A percentile compares a stretch with the other conserved stretches of the same genome.
Evolutionary conservation across 169 alveolate species (phyloP).

Genomic region (Besnoitia besnoiti): DNA sequence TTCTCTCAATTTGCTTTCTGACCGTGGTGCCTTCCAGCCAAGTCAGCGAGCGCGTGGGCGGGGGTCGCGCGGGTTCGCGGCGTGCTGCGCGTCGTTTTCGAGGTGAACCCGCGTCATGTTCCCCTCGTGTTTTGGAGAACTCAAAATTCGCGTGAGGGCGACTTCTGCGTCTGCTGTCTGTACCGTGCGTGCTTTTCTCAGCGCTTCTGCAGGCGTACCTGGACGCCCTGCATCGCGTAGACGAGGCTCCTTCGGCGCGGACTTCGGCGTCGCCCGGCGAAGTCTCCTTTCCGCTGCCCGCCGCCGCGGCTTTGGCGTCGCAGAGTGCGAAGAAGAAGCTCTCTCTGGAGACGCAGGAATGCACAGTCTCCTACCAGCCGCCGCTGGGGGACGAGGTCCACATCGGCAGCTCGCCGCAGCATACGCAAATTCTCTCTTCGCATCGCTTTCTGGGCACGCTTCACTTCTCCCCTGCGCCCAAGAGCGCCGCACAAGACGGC

Average conservation of each 20-base stretch:
- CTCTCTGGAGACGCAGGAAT: background rate
- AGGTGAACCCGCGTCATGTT: too few species aligned
- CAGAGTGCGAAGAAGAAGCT: background rate
- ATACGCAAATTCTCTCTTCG: background rate
- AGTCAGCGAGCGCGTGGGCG: too few species aligned
- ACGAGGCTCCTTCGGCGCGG: background rate
- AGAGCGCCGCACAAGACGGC: background rate
- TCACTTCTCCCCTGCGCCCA: background rate
- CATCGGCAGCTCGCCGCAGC: background rate
- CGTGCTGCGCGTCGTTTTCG: too few species aligned
- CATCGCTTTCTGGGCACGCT: constrained; percentile 27
- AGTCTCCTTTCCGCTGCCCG: background rate
- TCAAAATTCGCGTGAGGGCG: too few species aligned
- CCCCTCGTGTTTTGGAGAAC: too few species aligned
- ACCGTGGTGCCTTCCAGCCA: too few species aligned
- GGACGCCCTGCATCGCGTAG: background rate
- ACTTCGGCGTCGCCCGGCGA: background rate
- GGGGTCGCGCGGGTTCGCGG: too few species aligned
- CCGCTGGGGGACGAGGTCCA: constrained; percentile 35
- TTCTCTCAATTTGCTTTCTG: too few species aligned
- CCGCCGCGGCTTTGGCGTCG: too few species aligned
- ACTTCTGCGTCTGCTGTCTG: too few species aligned
- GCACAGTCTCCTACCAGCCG: background rate
- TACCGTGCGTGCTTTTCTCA: background rate
- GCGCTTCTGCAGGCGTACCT: background rate